A percentile compares a stretch with the other conserved stretches of the same genome.
Conservation (phyloP, 2,329 filamentous ascomycete genomes). For the Trichophyton mentagrophytes region DNA sequence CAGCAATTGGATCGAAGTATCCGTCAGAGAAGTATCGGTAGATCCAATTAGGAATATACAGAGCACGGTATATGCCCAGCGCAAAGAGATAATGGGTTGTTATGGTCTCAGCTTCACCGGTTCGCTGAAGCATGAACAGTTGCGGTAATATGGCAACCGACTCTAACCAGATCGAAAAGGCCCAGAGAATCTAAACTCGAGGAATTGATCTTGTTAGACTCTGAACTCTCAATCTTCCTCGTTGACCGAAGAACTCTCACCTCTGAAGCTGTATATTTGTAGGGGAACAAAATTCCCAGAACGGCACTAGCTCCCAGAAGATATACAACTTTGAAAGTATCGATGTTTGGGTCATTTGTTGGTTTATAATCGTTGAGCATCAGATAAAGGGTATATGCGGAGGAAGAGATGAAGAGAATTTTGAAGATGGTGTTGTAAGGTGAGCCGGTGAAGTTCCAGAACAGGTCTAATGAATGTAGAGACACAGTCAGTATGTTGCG, state of each 20-base stretch:
- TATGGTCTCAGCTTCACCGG: constrained; percentile 97
- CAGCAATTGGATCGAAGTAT: constrained; percentile 74
- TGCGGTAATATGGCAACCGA: constrained; percentile 92
- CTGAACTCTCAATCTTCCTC: background rate
- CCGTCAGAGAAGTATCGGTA: constrained; percentile 73
- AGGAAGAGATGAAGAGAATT: constrained; percentile 79
- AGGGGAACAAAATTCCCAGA: constrained; percentile 70
- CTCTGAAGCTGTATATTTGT: constrained; percentile 65
- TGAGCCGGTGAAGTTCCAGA: constrained; percentile 67
- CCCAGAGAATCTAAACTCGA: constrained; percentile 65
- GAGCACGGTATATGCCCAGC: constrained; percentile 73
- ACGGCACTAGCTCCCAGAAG: constrained; percentile 68
- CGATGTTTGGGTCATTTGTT: constrained; percentile 90
- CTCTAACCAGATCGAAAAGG: constrained; percentile 97
- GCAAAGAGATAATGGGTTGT: constrained; percentile 97
- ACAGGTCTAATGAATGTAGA: constrained; percentile 50
- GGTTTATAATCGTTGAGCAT: constrained; percentile 98
- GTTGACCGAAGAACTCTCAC: constrained; percentile 22
- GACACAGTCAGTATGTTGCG: background rate
- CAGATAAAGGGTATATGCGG: constrained; percentile 90
- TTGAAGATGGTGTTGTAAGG: constrained; percentile 94
- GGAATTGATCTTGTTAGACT: constrained; percentile 9
- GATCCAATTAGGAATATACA: constrained; percentile 99
- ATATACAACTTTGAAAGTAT: constrained; percentile 96
- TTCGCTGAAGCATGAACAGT: constrained; percentile 95